Conservation (phyloP, 2,329 filamentous ascomycete species). For the Curvularia hawaiiensis region DNA sequence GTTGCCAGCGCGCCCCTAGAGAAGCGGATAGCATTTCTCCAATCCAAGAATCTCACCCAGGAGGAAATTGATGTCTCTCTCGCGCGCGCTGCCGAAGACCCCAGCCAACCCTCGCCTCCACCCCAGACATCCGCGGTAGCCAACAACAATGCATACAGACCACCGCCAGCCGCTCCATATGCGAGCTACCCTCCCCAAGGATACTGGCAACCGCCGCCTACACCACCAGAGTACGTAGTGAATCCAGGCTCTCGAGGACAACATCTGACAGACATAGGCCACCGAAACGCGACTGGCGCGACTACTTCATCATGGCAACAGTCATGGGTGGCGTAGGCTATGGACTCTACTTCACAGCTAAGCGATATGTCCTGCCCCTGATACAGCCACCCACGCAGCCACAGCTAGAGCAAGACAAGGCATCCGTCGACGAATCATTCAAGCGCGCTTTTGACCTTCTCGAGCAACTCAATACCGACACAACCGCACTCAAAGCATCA, state of each 20-base stretch:
- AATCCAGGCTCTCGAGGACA: not conserved
- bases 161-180: constrained; percentile 55
- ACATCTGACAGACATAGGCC: constrained; percentile 43
- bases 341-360: constrained; percentile 80
- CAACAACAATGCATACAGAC: constrained; percentile 51
- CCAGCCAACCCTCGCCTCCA: constrained; percentile 53
- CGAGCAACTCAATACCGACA: constrained; percentile 91
- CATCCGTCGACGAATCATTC: constrained; percentile 89
- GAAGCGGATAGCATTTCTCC: constrained; percentile 88
- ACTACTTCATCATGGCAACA: constrained; percentile 99
- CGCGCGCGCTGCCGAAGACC: constrained; percentile 69
- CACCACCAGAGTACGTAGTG: constrained; percentile 57
- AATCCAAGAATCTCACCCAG: constrained; percentile 95
- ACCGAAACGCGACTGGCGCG: constrained; percentile 90
- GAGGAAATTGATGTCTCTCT: constrained; percentile 91
- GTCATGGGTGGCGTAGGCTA: constrained; percentile 89
- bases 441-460: constrained; percentile 88
- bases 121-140: constrained; percentile 50
- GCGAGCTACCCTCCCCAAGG: constrained; percentile 57
- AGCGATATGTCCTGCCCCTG: constrained; percentile 90
- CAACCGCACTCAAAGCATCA: constrained; percentile 81
- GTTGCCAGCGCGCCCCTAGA: constrained; percentile 90
- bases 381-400: constrained; percentile 93
- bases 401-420: constrained; percentile 92
- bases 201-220: constrained; percentile 59